Base-by-base conservation (phyloP, 129 eudicot genomes). In the Helichrysum umbraculigerum region DNA sequence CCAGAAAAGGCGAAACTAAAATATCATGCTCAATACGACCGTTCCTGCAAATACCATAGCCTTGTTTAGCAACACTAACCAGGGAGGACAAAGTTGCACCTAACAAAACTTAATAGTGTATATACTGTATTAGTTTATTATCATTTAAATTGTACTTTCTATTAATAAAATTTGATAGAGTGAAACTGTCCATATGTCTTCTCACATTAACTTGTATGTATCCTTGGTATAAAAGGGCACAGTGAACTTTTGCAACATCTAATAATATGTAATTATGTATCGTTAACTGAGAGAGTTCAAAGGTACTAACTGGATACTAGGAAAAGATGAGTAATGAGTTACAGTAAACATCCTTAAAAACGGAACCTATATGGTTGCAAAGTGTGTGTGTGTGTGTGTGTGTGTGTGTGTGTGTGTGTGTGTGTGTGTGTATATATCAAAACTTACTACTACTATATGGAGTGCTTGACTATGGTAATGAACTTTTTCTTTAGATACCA, bases 41-140 rank as follows among this genome's bases (percentile, higher is more conserved):
- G 73, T 78, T 81, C 84, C 88, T 86, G 85, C 80, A 78, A 35
- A 76, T 65, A 42, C 10, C 17, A 60, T 56, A 78, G 69, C 2
- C 39, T 19, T 74, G 57, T 58, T 70, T 56, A 82, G 70, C 58
- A 70, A 75, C 51, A 44, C 10, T 47, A 66, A 52, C 29, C 66
- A 66, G 22, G 9, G 25, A 60, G 62, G 25, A n/a, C 16, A 72
- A 41, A 34, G 65, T 21, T 66, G 52, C 22, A 32, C n/a, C 63
- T 8, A 76, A 64, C 44, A 44, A 14, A 44, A 44, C 52, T 44
- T 44, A 44, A 12, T 2, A 25, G 28, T 1, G 17, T 17, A 12
- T 12, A 44, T 11, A 44, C 3, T 44, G 17, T 44, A 17, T 12
- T 41, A 8, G 0, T 39, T 6, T 39, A 2, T 8, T 8, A 39